Percentiles rank a stretch among this genome's conserved stretches.
Evolutionary conservation across 306 rosid genomes (phyloP).

Genomic region (Quercus aquifolioides): DNA sequence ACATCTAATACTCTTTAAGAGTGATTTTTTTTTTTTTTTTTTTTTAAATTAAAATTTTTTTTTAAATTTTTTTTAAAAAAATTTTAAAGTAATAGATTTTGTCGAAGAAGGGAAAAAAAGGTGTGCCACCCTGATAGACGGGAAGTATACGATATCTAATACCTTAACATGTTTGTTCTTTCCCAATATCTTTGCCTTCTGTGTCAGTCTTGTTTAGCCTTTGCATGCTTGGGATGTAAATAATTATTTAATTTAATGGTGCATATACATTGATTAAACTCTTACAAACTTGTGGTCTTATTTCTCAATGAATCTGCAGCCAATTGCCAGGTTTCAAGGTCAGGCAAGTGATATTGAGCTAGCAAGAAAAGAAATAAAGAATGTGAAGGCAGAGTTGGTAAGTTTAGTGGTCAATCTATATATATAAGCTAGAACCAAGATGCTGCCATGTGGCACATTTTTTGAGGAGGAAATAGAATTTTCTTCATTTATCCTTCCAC

Average conservation of each 20-base stretch:
- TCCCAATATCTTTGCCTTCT: neutral
- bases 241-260: neutral
- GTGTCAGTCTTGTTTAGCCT: neutral
- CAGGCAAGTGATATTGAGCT: conserved; percentile 84
- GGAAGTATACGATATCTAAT: neutral
- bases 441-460: too few relatives aligned
- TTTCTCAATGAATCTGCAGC: conserved; percentile 50
- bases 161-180: conserved; percentile 2
- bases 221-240: neutral
- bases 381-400: conserved; percentile 79
- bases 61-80: too few relatives aligned
- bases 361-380: conserved; percentile 76
- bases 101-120: too few relatives aligned
- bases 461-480: too few relatives aligned
- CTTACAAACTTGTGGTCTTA: neutral
- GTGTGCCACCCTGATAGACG: too few relatives aligned
- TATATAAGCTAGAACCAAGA: too few relatives aligned
- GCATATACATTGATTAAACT: neutral
- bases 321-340: conserved; percentile 92
- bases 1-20: conserved; percentile 2
- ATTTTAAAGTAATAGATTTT: too few relatives aligned
- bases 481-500: too few relatives aligned
- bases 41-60: too few relatives aligned
- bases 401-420: conserved; percentile 22
- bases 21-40: too few relatives aligned